Base-by-base conservation (phyloP, 2,329 filamentous ascomycete genomes). In the Exserohilum turcica region DNA sequence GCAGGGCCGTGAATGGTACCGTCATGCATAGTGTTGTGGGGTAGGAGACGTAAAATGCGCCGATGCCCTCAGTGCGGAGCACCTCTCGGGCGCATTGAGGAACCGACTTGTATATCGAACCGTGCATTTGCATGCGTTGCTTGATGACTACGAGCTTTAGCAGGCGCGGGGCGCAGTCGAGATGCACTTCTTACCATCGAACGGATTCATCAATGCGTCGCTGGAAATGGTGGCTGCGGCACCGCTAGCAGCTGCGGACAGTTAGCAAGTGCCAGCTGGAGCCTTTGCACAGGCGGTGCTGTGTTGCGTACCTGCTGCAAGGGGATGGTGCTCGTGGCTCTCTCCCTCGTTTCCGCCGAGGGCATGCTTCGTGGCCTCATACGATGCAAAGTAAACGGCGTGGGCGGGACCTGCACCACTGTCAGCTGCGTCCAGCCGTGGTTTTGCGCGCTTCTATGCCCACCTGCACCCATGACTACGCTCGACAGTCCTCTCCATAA, bases 161-260 rank as follows among this genome's bases (percentile, higher is more conserved):
- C 53, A 45, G 31, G 32, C 46, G 43, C 27, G 32, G 24, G 31
- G 36, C n/a, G 13, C 42, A 28, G 31, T 36, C 9, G 21, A 35
- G 16, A 15, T 42, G 39, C 38, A 47, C 24, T 52, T 72, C 85
- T 68, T 83, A 96, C 92, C 92, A 79, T 99, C 94, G 74, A 99
- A 99, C 18, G 94, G 94, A 73, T 97, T 99, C 94, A 99, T 99
- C 63, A 99, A 86, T 48, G 94, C 94, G 80, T 99, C 94, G 74
- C 92, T 97, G 31, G 93, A 91, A 74, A 97, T 97, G 6, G 94
- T 97, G 61, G 94, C 94, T 66, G 90, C 90, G 56, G 94, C 93
- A 77, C 94, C 94, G 72, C 92, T 96, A 59, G 91, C 88, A 57
- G 91, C 94, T 96, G 72, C 53, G 52, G 43, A 48, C 21, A 37